Evolutionary conservation across 805 yeast species (phyloP).

Genomic region (Yamadazyma sp.): DNA sequence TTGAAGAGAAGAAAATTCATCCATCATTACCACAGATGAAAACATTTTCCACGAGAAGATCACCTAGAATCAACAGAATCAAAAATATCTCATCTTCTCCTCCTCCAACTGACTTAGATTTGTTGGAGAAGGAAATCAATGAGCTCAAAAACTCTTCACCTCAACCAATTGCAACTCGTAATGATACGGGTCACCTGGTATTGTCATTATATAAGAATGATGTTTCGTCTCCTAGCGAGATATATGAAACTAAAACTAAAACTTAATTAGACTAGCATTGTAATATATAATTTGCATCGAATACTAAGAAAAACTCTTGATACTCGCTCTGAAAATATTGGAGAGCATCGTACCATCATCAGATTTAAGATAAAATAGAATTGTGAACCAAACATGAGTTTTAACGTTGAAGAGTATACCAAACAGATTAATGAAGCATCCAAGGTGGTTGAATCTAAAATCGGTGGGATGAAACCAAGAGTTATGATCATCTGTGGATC

Average conservation of each 20-base stretch:
- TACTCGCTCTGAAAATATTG: too few species aligned
- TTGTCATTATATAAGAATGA: slow-evolving; percentile 13
- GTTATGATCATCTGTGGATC: slow-evolving; percentile 89
- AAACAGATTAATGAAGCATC: slow-evolving; percentile 9
- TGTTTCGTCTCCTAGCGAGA: slow-evolving; percentile 12
- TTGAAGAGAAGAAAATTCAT: slow-evolving; percentile 16
- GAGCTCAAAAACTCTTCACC: slow-evolving; percentile 26
- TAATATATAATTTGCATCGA: slow-evolving; percentile 1
- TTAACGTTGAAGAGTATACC: slow-evolving; percentile 8
- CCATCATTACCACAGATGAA: slow-evolving; percentile 29
- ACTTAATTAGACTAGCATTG: too few species aligned
- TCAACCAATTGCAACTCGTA: slow-evolving; percentile 30
- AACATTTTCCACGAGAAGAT: slow-evolving; percentile 23
- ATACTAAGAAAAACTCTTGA: too few species aligned
- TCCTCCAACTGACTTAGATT: slow-evolving; percentile 18
- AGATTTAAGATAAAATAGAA: not conserved
- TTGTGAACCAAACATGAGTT: slow-evolving; percentile 8
- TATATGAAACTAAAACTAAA: slow-evolving; percentile 6
- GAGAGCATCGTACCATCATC: too few species aligned
- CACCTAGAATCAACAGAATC: slow-evolving; percentile 22
- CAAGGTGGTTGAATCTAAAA: slow-evolving; percentile 2
- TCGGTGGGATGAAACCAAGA: slow-evolving; percentile 40
- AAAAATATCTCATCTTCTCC: slow-evolving; percentile 23
- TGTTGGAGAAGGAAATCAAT: slow-evolving; percentile 20
- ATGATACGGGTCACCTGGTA: slow-evolving; percentile 33